Percentiles rank a stretch among this genome's conserved stretches.
These are phyloP conservation scores for Fistulifera pelliculosa DNA, from an alignment of 108 stramenopile genomes.

Conservation along the genomic window DNA sequence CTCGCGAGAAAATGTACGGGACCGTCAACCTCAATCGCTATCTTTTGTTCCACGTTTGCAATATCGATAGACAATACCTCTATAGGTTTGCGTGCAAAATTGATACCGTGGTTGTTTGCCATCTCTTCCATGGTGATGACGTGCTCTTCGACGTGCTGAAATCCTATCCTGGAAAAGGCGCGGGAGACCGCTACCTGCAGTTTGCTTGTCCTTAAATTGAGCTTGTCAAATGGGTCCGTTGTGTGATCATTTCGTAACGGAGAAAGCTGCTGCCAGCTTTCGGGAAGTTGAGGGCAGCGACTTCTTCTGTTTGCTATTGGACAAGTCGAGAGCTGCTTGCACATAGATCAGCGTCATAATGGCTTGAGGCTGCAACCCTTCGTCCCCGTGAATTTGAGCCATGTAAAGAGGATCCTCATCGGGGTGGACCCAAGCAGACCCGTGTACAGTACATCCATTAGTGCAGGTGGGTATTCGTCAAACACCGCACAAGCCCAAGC, in stretches of 20 bases:
- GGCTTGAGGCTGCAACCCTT: conserved; percentile 24
- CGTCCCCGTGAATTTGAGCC: conserved; percentile 17
- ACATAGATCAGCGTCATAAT: conserved; percentile 39
- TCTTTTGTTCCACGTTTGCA: background rate
- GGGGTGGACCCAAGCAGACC: conserved; percentile 53
- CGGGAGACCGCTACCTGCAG: conserved; percentile 45
- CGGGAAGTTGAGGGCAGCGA: conserved; percentile 57
- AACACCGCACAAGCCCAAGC: conserved; percentile 59
- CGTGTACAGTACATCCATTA: conserved; percentile 46
- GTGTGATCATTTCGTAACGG: conserved; percentile 14
- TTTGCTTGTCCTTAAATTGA: conserved; percentile 46
- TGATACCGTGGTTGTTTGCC: conserved; percentile 28
- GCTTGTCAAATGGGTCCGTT: conserved; percentile 5
- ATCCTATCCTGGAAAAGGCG: conserved; percentile 54
- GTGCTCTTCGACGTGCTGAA: conserved; percentile 61
- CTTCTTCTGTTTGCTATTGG: conserved; percentile 25
- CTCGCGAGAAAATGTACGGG: conserved; percentile 64
- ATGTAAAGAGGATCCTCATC: conserved; percentile 25
- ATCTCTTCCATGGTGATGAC: conserved; percentile 43
- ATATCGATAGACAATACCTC: conserved; percentile 2
- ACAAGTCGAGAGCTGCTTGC: conserved; percentile 54
- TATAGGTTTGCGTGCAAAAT: conserved; percentile 21
- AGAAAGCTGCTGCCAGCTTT: conserved; percentile 39
- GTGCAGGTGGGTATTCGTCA: conserved; percentile 45
- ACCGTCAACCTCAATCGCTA: conserved; percentile 84